Base-by-base conservation (phyloP, 805 yeast genomes). In the Wickerhamiella vanderwaltii region DNA sequence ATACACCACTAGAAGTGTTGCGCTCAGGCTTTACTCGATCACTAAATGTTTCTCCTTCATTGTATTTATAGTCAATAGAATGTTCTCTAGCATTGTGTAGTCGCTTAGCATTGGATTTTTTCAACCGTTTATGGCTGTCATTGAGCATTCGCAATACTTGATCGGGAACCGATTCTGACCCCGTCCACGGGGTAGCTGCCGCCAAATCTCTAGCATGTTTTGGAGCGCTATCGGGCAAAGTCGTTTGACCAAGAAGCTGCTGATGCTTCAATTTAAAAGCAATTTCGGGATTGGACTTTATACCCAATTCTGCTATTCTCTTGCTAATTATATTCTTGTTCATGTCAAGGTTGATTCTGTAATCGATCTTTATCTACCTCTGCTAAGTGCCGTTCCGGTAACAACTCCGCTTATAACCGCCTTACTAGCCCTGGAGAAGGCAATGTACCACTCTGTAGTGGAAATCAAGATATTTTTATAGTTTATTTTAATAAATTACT, bases 31-130 rank as follows among this genome's bases (percentile, higher is more conserved):
- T 41, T 6, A 49, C 29, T 6, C 49, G 37, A 19, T 51, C 49
- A 15, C 50, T 44, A 22, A 44, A 46, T 5, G 51, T 44, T 1
- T 51, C 51, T 1, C 52, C 45, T 9, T 62, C 45, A 49, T 69
- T 70, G n/a, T 65, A 57, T 19, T 68, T 63, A 55, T 82, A 84
- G 51, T 81, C 87, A 25, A 80, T 51, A 2, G 79, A 72, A 15
- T 64, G 64, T 44, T 81, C 93, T 43, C 73, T 71, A 0, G 91
- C 94, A 29, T 57, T 60, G 20, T 68, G 61, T 4, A 83, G 51
- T 43, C 84, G 64, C 34, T 65, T 48, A 4, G 55, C 43, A n/a
- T 48, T 49, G 1, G 53, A 18, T 17, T 44, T 38, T 20, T 46
- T 50, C 13, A 59, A 45, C 5, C 72, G 75, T 45, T 64, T 69